A percentile compares a stretch with the other conserved stretches of the same genome.
Conservation (phyloP, 768 basidiomycete genomes). For the Xerocomellus chrysenteron region DNA sequence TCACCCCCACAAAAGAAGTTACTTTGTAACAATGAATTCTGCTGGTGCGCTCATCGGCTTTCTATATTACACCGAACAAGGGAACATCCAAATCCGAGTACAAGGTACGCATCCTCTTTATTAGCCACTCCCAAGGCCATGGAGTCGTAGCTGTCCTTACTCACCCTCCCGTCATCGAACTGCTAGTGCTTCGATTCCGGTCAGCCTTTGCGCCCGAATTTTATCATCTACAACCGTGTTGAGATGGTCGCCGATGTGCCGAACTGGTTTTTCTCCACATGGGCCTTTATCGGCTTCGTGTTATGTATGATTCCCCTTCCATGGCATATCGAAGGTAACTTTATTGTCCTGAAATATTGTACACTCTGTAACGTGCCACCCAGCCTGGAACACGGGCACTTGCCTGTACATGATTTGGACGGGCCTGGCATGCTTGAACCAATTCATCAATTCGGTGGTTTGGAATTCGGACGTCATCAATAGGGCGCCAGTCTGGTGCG, state of each 20-base stretch:
- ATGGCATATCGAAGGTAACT: constrained; percentile 51
- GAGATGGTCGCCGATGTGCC: constrained; percentile 27
- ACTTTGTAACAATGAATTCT: too few species aligned
- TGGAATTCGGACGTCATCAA: constrained; percentile 47
- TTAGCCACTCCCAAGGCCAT: constrained; percentile 11
- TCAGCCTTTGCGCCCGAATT: too few species aligned
- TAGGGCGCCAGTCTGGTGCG: constrained; percentile 57
- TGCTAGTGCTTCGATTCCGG: background rate
- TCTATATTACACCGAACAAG: too few species aligned
- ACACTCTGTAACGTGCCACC: background rate
- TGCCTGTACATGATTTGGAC: constrained; percentile 48
- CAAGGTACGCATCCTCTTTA: constrained; percentile 26
- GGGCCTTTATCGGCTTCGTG: constrained; percentile 57
- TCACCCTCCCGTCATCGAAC: constrained; percentile 1
- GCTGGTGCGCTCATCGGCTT: too few species aligned
- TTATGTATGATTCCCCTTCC: constrained; percentile 58
- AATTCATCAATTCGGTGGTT: constrained; percentile 50
- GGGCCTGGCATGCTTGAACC: constrained; percentile 36
- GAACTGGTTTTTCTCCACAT: constrained; percentile 42
- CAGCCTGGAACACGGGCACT: constrained; percentile 47
- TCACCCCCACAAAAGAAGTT: too few species aligned
- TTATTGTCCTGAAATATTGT: background rate
- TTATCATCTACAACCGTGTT: constrained; percentile 27
- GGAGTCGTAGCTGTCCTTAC: background rate
- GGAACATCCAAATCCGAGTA: constrained; percentile 28